Conservation (phyloP, 306 rosid species). For the Ceratonia siliqua region DNA sequence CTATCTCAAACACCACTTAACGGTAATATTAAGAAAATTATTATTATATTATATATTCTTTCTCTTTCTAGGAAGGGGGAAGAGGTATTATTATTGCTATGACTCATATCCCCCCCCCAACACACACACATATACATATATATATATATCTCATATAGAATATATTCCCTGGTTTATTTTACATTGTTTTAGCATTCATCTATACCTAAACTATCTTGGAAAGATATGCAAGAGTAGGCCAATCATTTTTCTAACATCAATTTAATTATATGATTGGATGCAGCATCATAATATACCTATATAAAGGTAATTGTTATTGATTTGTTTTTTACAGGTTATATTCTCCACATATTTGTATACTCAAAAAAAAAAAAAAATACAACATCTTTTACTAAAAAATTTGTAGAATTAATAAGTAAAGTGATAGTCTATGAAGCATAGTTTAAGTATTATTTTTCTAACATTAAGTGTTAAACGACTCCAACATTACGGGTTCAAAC, state of each 20-base stretch:
- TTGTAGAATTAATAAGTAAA: no score
- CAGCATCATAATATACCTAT: background rate
- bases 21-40: no score
- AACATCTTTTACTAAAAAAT: background rate
- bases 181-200: background rate
- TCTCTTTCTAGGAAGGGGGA: background rate
- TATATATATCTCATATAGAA: background rate
- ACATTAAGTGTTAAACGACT: no score
- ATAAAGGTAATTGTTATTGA: background rate
- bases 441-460: no score
- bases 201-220: background rate
- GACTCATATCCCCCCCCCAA: background rate
- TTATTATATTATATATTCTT: no score
- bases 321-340: background rate
- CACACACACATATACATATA: no score
- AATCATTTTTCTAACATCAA: background rate
- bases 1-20: no score
- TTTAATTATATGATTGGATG: background rate
- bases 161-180: background rate
- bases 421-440: no score
- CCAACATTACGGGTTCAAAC: no score
- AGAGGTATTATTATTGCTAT: background rate
- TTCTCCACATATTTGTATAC: background rate
- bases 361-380: background rate
- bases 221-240: background rate